Evolutionary conservation across 1,284 basidiomycete genomes (phyloP), one percentile per base, ranked within the genome.

Genomic region (Coniophora puteana): DNA sequence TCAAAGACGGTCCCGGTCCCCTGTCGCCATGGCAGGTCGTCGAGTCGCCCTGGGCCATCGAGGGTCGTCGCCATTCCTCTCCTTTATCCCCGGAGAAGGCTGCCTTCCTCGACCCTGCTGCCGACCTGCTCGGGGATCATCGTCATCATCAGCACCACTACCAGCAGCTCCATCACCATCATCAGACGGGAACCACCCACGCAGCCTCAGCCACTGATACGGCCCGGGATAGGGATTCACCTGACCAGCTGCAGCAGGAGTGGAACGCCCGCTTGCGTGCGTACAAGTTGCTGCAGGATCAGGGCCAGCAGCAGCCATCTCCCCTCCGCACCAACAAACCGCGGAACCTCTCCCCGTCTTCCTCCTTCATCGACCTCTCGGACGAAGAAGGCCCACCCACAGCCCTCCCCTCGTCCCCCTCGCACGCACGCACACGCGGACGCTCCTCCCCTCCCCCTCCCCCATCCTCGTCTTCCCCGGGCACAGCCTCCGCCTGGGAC

Each of bases 281-380:
- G n/a, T n/a, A n/a, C n/a, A n/a, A n/a, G n/a, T n/a, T n/a, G n/a
- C n/a, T n/a, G n/a, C n/a, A n/a, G n/a, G n/a, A n/a, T n/a, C n/a
- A n/a, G n/a, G n/a, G n/a, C n/a, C n/a, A n/a, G n/a, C n/a, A n/a
- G 29, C 29, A n/a, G 14, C 29, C 29, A 8, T 13, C 18, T 11
- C 30, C 35, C 43, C 49, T 33, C 45, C 48, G 12, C 41, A 30
- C 23, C 51, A 40, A 20, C 22, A 36, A 6, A 47, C 50, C 5
- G 35, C 36, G 23, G 31, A 47, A 13, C n/a, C n/a, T n/a, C n/a
- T 71, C 68, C 4, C 66, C 71, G 39, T 68, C 64, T 43, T 83
- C 82, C n/a, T n/a, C n/a, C 22, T 83, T 83, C 63, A 80, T 82
- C 38, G 77, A 83, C 65, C 65, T 82, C 49, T 82, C 79, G 48